A percentile compares a stretch with the other conserved stretches of the same genome.
Conservation (phyloP, 805 yeast genomes). For the Yarrowia porcina region DNA sequence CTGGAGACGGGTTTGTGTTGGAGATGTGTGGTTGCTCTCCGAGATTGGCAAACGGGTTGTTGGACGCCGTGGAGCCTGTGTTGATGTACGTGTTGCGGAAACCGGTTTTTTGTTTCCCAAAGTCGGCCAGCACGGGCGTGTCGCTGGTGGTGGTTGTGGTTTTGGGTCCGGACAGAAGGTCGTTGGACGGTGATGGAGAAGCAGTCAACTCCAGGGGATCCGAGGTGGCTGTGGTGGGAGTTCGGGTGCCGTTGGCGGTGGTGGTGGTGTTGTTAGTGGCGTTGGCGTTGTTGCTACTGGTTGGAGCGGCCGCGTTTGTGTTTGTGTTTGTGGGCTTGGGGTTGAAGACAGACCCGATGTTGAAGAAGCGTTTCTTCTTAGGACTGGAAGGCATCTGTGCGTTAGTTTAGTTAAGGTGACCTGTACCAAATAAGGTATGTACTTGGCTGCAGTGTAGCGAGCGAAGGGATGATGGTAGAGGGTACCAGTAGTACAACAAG, state of each 20-base stretch:
- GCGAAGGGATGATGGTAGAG: not conserved
- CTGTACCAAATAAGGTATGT: not conserved
- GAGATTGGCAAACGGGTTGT: slow-evolving; percentile 9
- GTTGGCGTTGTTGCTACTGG: not conserved
- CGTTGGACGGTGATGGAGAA: slow-evolving; percentile 11
- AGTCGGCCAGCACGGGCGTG: slow-evolving; percentile 13
- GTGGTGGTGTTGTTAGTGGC: not conserved
- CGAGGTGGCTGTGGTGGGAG: slow-evolving; percentile 6
- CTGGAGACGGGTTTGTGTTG: not conserved
- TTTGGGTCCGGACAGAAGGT: slow-evolving; percentile 11
- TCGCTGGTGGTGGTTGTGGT: slow-evolving; percentile 21
- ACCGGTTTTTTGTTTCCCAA: not conserved
- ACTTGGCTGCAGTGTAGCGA: not conserved
- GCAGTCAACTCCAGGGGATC: slow-evolving; percentile 17
- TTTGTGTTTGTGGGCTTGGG: slow-evolving; percentile 22
- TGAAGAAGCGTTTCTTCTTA: slow-evolving; percentile 26
- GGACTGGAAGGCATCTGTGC: slow-evolving; percentile 24
- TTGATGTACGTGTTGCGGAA: slow-evolving; percentile 11
- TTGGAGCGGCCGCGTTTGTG: slow-evolving; percentile 3
- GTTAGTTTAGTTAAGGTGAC: slow-evolving; percentile 10
- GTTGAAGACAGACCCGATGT: slow-evolving; percentile 24
- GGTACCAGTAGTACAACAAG: not conserved
- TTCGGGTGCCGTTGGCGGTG: not conserved
- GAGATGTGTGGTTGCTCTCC: not conserved
- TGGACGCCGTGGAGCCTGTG: slow-evolving; percentile 1